Percentiles rank a stretch among this genome's conserved stretches.
These are phyloP conservation scores for Rhizopogon vesiculosus DNA, from an alignment of 768 basidiomycete genomes.

Conservation along the genomic window DNA sequence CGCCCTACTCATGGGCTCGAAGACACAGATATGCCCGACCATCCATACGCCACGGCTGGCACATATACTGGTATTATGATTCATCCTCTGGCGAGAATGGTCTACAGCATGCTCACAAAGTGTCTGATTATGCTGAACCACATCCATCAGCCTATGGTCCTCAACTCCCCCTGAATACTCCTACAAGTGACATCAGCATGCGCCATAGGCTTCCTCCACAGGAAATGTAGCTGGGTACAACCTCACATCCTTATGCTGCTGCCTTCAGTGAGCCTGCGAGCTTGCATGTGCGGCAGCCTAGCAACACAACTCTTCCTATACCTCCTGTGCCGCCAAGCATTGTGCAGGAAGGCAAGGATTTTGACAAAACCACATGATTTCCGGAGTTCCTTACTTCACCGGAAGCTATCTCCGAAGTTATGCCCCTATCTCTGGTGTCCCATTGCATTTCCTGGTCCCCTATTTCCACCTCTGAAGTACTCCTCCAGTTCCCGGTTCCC, in stretches of 20 bases:
- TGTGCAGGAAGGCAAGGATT: conserved; percentile 9
- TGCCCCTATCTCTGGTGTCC: no score
- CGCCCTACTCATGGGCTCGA: conserved; percentile 7
- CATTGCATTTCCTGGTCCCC: no score
- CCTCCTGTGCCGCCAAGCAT: not conserved
- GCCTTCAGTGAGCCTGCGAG: conserved; percentile 34
- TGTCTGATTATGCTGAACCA: conserved; percentile 37
- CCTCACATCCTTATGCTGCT: conserved; percentile 46
- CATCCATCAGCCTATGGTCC: conserved; percentile 31
- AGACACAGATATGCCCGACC: conserved; percentile 22
- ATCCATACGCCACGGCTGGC: conserved; percentile 32
- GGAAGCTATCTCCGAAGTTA: no score
- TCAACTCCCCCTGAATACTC: conserved; percentile 9
- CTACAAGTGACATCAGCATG: conserved; percentile 25
- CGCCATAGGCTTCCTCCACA: conserved; percentile 34
- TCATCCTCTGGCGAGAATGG: not conserved
- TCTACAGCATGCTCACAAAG: conserved; percentile 13
- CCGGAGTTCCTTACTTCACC: no score
- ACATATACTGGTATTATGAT: conserved; percentile 9
- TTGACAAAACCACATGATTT: no score
- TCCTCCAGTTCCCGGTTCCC: no score
- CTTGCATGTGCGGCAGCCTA: conserved; percentile 46
- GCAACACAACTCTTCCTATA: not conserved
- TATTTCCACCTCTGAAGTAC: no score
- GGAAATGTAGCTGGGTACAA: conserved; percentile 21